phyloP scores from a whole-genome alignment of 495 filamentous ascomycete genomes.

The Penicillium dipodomyicola region DNA sequence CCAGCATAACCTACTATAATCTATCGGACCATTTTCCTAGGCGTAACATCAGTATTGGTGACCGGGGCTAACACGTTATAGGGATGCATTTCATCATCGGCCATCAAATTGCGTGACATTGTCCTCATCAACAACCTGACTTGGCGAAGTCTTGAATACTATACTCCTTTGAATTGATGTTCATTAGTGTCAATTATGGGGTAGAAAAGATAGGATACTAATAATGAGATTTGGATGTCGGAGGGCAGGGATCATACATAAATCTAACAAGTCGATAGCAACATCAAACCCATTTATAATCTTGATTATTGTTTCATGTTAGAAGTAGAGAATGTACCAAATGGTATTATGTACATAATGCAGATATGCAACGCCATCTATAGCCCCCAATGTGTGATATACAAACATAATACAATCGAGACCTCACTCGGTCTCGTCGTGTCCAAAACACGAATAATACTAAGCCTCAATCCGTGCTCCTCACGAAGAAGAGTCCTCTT shows the following conservation, averaged over 20 bases:
- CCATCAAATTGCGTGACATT: slow-evolving; percentile 26
- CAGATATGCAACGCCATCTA: slow-evolving; percentile 16
- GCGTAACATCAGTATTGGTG: background rate
- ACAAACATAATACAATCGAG: slow-evolving; percentile 24
- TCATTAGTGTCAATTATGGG: background rate
- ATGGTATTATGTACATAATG: slow-evolving; percentile 15
- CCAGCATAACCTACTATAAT: background rate
- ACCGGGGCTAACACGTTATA: background rate
- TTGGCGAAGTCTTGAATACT: background rate
- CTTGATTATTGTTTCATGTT: background rate
- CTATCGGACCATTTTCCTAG: background rate
- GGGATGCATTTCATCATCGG: slow-evolving; percentile 26
- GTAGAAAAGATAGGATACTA: background rate
- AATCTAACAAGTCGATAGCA: background rate
- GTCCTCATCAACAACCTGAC: background rate
- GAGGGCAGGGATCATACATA: background rate
- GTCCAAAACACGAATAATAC: background rate
- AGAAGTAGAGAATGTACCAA: slow-evolving; percentile 15
- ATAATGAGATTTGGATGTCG: background rate
- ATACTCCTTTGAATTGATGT: background rate
- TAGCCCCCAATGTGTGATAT: slow-evolving; percentile 13
- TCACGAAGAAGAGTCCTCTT: background rate
- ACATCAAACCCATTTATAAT: background rate
- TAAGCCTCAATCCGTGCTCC: background rate
- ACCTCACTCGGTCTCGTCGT: background rate